Evolutionary conservation across 2,329 filamentous ascomycete genomes (phyloP).

Genomic region (Tolypocladium tundrense): DNA sequence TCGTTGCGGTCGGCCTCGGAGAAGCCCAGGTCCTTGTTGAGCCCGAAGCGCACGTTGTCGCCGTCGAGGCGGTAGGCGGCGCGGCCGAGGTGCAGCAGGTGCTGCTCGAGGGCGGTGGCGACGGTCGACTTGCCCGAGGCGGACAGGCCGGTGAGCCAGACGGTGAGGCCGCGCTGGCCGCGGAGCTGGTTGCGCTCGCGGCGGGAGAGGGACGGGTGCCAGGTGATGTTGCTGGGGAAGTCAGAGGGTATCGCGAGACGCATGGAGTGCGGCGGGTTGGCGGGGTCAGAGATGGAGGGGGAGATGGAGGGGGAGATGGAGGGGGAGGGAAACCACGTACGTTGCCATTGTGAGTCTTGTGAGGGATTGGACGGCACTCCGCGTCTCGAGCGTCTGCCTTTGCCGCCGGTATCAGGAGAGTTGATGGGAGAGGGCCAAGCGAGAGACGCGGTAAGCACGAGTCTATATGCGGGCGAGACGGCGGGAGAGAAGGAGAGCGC

Average conservation of each 20-base stretch:
- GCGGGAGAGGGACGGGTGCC: constrained; percentile 74
- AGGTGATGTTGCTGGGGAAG: constrained; percentile 68
- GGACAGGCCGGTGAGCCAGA: constrained; percentile 96
- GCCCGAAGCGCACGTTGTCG: constrained; percentile 95
- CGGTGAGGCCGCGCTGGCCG: constrained; percentile 81
- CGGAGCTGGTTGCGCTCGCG: constrained; percentile 64
- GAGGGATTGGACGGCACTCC: neutral
- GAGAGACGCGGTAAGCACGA: neutral
- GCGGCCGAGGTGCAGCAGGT: constrained; percentile 76
- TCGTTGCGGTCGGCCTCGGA: constrained; percentile 87
- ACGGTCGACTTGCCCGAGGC: constrained; percentile 97
- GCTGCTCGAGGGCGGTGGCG: constrained; percentile 91
- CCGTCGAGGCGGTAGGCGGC: constrained; percentile 90
- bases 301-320: neutral
- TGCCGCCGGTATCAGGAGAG: neutral
- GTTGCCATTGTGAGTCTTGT: constrained; percentile 8
- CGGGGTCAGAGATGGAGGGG: neutral
- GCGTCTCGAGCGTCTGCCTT: neutral
- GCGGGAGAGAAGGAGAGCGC: neutral
- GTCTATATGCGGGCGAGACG: no score
- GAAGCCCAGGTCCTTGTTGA: constrained; percentile 97
- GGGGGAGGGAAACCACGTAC: constrained; percentile 3
- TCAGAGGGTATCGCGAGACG: neutral
- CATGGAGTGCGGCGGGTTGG: neutral
- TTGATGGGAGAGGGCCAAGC: neutral